Conservation (phyloP, 2,329 filamentous ascomycete genomes). For the Amesomyces nigricolor region DNA sequence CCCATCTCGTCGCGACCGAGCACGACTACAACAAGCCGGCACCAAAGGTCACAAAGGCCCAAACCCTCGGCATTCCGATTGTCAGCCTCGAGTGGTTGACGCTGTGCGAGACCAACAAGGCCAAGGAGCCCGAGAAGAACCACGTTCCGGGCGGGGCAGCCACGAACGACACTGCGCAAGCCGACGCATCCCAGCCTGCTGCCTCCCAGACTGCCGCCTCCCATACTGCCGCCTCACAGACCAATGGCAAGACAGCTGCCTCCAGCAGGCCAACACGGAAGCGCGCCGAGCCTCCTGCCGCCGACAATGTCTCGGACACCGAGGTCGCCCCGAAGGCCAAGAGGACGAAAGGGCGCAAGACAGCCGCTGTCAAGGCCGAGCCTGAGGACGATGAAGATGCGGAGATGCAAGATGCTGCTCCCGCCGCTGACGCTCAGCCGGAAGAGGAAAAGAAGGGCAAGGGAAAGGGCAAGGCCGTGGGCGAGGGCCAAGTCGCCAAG, state of each 20-base stretch:
- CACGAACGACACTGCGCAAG: neutral
- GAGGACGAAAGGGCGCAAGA: conserved; percentile 27
- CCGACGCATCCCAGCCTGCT: neutral
- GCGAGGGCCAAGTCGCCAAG: conserved; percentile 36
- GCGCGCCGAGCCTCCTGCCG: conserved; percentile 26
- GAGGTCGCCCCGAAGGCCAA: conserved; percentile 28
- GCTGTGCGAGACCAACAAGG: conserved; percentile 43
- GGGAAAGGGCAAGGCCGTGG: conserved; percentile 29
- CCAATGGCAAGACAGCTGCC: conserved; percentile 19
- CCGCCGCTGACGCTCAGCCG: conserved; percentile 22
- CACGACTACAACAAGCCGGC: conserved; percentile 46
- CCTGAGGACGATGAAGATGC: conserved; percentile 21
- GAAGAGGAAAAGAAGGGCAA: conserved; percentile 22
- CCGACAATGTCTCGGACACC: conserved; percentile 16
- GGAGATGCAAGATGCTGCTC: conserved; percentile 34
- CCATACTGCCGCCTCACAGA: conserved; percentile 11
- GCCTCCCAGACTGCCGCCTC: conserved; percentile 9
- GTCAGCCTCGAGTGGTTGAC: conserved; percentile 58
- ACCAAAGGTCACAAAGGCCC: conserved; percentile 47
- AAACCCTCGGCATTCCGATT: conserved; percentile 45
- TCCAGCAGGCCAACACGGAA: conserved; percentile 24
- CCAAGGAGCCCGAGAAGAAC: conserved; percentile 33
- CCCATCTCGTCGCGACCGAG: conserved; percentile 52
- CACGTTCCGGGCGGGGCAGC: conserved; percentile 12
- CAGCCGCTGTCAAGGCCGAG: conserved; percentile 25